Evolutionary conservation across 116 monocot genomes (phyloP), one percentile per base, ranked within the genome.

Genomic region (Papilionanthe hybrid): DNA sequence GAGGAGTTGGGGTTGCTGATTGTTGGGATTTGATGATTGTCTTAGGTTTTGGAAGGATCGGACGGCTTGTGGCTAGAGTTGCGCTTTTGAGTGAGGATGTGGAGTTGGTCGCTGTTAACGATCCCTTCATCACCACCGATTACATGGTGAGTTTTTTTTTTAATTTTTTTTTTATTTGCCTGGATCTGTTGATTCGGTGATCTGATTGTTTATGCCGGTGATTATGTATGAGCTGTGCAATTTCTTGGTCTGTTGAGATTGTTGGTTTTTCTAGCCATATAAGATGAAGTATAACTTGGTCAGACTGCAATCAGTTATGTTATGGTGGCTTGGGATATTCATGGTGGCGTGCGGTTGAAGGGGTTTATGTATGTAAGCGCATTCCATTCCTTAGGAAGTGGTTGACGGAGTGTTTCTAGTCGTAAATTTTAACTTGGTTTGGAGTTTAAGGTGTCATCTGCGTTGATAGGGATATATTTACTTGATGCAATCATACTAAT

Each of bases 111-210:
- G 91, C 93, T 20, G 81, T 95, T 30, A 95, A 95, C 44, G 93
- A 95, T 83, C 95, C 95, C 13, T 93, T 95, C 90, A 95, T 95
- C 85, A 85, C 84, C 77, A 93, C 89, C 4, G 94, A 95, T 55
- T 94, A 95, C 87, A 95, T 95, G 94, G 94, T 95, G 86, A 43
- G 55, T 72, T 81, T 48, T 32, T 32, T 32, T 37, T 37, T 37
- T 37, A 3, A 1, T 32, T 32, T 32, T 32, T 32, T 32, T 32
- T 32, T 32, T 32, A 1, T 32, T 32, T 23, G 72, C 22, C 55
- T 55, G 27, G 56, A 32, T 77, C 9, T 72, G 28, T 32, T 29
- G 72, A 72, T 77, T 18, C 41, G 72, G 13, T 15, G 58, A 72
- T 77, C 10, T 72, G 77, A 32, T 44, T 1, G 4, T 69, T 48